A percentile compares a stretch with the other conserved stretches of the same genome.
Conservation (phyloP, 176 grass and related monocot genomes). For the Pontederia paniculata region DNA sequence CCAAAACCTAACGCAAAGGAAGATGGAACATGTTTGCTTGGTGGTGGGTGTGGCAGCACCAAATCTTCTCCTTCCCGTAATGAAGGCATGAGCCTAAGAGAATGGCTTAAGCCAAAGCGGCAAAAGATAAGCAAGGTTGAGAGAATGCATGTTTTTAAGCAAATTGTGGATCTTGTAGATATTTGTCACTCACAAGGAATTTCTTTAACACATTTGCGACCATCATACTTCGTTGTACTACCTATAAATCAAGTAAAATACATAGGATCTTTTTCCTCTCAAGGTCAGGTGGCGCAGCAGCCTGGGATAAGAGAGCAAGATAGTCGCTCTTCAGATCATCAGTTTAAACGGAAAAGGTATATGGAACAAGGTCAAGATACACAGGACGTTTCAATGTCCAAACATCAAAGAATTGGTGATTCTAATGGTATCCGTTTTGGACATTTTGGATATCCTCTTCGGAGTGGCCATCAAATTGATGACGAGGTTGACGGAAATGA, state of each 20-base stretch:
- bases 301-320: conserved; percentile 27
- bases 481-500: conserved; percentile 24
- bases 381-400: conserved; percentile 29
- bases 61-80: conserved; percentile 16
- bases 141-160: conserved; percentile 81
- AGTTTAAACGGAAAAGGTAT: conserved; percentile 47
- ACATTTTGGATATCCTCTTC: conserved; percentile 17
- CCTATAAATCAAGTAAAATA: conserved; percentile 66
- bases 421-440: conserved; percentile 21
- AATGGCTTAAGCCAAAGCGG: conserved; percentile 43
- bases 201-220: conserved; percentile 55
- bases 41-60: conserved; percentile 8
- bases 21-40: conserved; percentile 20
- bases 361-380: conserved; percentile 31
- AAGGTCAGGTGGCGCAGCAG: conserved; percentile 20
- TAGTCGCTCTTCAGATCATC: conserved; percentile 19
- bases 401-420: conserved; percentile 56
- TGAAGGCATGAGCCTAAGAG: conserved; percentile 52
- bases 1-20: conserved; percentile 25
- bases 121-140: conserved; percentile 60
- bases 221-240: conserved; percentile 53
- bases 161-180: conserved; percentile 63
- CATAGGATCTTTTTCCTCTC: conserved; percentile 42
- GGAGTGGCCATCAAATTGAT: conserved; percentile 27
- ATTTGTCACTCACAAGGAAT: conserved; percentile 54